These are phyloP conservation scores for Colletotrichum abscissum DNA, from an alignment of 2,329 filamentous ascomycete genomes.

Conservation along the genomic window DNA sequence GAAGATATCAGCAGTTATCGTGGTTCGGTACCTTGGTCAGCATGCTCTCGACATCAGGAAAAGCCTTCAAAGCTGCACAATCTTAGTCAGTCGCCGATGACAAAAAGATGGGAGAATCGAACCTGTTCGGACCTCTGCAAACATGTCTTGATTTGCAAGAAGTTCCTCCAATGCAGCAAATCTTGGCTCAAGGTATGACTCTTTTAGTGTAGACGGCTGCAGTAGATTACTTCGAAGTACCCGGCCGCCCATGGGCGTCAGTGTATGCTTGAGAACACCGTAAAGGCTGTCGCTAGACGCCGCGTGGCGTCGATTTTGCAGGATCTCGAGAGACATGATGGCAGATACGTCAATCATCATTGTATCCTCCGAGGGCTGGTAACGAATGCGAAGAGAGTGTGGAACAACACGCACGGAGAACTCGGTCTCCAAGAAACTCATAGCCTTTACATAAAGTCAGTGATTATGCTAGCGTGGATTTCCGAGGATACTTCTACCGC, in stretches of 20 bases:
- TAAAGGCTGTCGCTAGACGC: conserved; percentile 87
- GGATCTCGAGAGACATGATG: conserved; percentile 86
- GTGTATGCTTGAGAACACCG: conserved; percentile 84
- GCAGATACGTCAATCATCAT: conserved; percentile 97
- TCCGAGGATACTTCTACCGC: conserved; percentile 68
- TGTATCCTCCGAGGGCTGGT: conserved; percentile 87
- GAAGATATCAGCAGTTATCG: neutral
- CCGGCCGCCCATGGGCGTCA: conserved; percentile 89
- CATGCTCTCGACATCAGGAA: conserved; percentile 83
- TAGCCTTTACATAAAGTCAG: conserved; percentile 61
- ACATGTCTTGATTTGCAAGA: conserved; percentile 85
- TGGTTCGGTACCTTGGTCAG: conserved; percentile 72
- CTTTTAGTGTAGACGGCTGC: conserved; percentile 81
- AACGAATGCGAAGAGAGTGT: conserved; percentile 88
- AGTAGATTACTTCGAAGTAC: conserved; percentile 87
- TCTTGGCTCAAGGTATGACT: conserved; percentile 74
- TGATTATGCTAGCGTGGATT: conserved; percentile 30
- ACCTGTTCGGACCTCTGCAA: conserved; percentile 80
- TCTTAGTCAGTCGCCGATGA: conserved; percentile 32
- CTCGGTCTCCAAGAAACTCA: conserved; percentile 83
- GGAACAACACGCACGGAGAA: conserved; percentile 75
- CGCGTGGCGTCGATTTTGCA: conserved; percentile 83
- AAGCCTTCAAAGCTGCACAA: conserved; percentile 73
- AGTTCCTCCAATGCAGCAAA: conserved; percentile 89
- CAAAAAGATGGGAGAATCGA: conserved; percentile 18